A percentile compares a stretch with the other conserved stretches of the same genome.
Conservation (phyloP, 495 filamentous ascomycete genomes). For the Massariosphaeria phaeospora region DNA sequence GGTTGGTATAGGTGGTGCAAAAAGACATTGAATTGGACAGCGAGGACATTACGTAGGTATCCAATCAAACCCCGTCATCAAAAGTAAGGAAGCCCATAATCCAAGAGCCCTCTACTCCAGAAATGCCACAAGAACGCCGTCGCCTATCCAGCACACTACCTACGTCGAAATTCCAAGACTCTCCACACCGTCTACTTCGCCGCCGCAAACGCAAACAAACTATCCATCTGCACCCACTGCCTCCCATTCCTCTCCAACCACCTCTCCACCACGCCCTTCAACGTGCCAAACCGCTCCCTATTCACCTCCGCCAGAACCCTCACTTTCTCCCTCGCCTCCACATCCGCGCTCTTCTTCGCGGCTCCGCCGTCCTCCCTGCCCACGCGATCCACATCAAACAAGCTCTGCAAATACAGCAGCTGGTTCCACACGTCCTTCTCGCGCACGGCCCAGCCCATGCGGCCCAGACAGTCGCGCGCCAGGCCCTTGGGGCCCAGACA, state of each 20-base stretch:
- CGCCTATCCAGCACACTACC: background rate
- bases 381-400: constrained; percentile 89
- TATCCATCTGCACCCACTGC: constrained; percentile 95
- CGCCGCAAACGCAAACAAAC: constrained; percentile 68
- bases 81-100: background rate
- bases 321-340: constrained; percentile 51
- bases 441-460: constrained; percentile 82
- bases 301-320: constrained; percentile 74
- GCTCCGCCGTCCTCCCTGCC: constrained; percentile 46
- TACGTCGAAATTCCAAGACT: background rate
- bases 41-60: background rate
- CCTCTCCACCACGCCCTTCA: constrained; percentile 71
- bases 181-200: constrained; percentile 3
- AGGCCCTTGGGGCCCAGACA: constrained; percentile 84
- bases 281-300: constrained; percentile 64
- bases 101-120: background rate
- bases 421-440: constrained; percentile 93
- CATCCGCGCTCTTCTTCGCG: constrained; percentile 42
- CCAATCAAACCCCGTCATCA: background rate
- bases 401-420: constrained; percentile 73
- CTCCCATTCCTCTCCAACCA: constrained; percentile 92
- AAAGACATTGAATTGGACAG: background rate
- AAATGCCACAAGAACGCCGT: background rate
- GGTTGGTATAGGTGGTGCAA: background rate
- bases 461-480: constrained; percentile 74